Conservation (phyloP, 257 asterid genomes). For the Rehmannia glutinosa region DNA sequence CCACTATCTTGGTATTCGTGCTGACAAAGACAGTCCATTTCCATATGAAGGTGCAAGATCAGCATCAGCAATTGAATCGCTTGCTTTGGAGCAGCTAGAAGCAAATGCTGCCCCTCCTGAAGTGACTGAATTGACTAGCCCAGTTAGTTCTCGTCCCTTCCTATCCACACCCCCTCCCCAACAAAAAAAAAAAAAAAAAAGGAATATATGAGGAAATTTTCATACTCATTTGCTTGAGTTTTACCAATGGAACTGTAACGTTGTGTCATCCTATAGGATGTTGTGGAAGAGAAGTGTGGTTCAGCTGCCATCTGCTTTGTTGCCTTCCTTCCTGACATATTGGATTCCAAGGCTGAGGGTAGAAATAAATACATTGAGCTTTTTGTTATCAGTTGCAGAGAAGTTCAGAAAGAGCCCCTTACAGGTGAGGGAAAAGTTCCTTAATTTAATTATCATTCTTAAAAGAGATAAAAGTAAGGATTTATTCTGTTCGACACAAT, state of each 20-base stretch:
- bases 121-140: slow-evolving; percentile 84
- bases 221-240: background rate
- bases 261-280: slow-evolving; percentile 44
- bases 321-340: slow-evolving; percentile 87
- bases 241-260: slow-evolving; percentile 1
- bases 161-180: background rate
- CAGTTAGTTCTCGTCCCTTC: slow-evolving; percentile 44
- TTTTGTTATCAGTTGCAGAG: slow-evolving; percentile 77
- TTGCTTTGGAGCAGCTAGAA: slow-evolving; percentile 86
- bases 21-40: slow-evolving; percentile 80
- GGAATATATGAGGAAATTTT: no score
- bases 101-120: slow-evolving; percentile 84
- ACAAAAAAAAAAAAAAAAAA: background rate
- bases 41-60: slow-evolving; percentile 89
- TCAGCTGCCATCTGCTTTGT: slow-evolving; percentile 90
- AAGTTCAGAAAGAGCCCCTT: slow-evolving; percentile 75
- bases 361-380: slow-evolving; percentile 73
- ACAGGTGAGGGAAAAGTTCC: slow-evolving; percentile 51
- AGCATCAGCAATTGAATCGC: slow-evolving; percentile 87
- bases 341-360: slow-evolving; percentile 94
- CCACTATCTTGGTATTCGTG: slow-evolving; percentile 94
- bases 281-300: slow-evolving; percentile 89
- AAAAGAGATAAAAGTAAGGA: background rate
- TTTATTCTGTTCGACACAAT: background rate
- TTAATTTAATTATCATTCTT: slow-evolving; percentile 9